Conservation (phyloP, 768 basidiomycete genomes). For the Suillus subaureus region DNA sequence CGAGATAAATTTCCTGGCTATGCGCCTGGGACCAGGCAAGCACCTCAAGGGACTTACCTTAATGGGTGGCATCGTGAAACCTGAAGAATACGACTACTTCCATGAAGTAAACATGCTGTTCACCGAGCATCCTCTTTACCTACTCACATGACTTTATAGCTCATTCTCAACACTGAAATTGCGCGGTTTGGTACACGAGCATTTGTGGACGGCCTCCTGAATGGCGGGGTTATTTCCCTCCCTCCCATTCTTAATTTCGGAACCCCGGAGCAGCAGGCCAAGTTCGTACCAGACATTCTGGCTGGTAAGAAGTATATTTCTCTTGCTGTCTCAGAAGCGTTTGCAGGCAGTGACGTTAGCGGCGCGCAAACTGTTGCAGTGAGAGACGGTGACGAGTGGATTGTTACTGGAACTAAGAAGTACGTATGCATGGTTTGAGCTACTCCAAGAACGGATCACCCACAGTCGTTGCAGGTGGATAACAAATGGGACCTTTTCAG, state of each 20-base stretch:
- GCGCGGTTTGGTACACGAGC: conserved; percentile 83
- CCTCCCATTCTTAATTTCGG: conserved; percentile 91
- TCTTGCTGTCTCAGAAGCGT: conserved; percentile 92
- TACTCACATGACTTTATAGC: conserved; percentile 39
- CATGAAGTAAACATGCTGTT: conserved; percentile 61
- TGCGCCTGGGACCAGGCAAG: conserved; percentile 91
- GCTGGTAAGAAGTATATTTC: conserved; percentile 84
- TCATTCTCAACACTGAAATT: conserved; percentile 81
- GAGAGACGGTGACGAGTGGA: conserved; percentile 83
- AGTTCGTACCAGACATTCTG: conserved; percentile 74
- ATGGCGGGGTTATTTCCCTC: conserved; percentile 82
- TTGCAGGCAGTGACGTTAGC: conserved; percentile 85
- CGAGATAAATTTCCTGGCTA: conserved; percentile 77
- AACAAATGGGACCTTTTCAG: conserved; percentile 83
- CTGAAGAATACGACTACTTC: conserved; percentile 94
- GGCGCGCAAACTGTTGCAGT: conserved; percentile 86
- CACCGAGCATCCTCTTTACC: background rate
- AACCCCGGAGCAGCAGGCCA: conserved; percentile 66
- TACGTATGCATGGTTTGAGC: conserved; percentile 31
- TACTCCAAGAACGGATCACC: background rate
- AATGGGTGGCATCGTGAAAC: conserved; percentile 73
- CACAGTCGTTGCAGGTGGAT: conserved; percentile 65
- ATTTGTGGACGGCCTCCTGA: conserved; percentile 84
- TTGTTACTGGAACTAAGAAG: conserved; percentile 95
- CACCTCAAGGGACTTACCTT: conserved; percentile 79